phyloP scores from a whole-genome alignment of 257 asterid species.

The Rauvolfia tetraphylla region DNA sequence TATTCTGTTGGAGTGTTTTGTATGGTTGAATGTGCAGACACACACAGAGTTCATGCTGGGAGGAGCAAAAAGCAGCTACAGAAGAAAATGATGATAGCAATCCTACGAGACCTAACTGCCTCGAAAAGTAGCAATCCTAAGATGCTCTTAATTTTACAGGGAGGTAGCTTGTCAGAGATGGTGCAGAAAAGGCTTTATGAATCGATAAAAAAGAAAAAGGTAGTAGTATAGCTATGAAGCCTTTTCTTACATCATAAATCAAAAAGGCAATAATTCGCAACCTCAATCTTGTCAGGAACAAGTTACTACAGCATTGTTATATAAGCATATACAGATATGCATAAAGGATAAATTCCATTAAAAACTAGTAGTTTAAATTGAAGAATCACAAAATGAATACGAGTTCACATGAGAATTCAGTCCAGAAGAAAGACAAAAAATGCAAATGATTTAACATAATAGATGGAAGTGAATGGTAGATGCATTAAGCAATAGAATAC shows the following conservation, averaged over 20 bases:
- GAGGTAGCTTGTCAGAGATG: neutral
- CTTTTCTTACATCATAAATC: neutral
- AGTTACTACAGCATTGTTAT: neutral
- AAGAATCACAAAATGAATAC: neutral
- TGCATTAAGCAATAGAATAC: neutral
- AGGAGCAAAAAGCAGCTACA: neutral
- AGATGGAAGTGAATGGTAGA: neutral
- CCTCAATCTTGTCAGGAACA: neutral
- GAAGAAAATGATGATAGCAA: neutral
- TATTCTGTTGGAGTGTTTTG: neutral
- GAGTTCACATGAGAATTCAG: neutral
- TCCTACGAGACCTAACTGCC: neutral
- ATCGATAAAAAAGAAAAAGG: too few relatives aligned
- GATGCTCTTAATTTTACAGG: neutral
- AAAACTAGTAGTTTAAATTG: neutral
- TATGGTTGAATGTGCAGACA: neutral
- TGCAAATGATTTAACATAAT: neutral
- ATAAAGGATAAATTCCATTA: neutral
- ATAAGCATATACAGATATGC: neutral
- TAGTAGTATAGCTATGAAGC: neutral
- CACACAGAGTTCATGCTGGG: neutral
- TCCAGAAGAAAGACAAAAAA: neutral
- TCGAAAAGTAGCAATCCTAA: neutral
- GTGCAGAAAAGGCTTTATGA: neutral
- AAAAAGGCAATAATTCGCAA: neutral